Conservation (phyloP, 106 monocot genomes). For the Narthecium ossifragum region DNA sequence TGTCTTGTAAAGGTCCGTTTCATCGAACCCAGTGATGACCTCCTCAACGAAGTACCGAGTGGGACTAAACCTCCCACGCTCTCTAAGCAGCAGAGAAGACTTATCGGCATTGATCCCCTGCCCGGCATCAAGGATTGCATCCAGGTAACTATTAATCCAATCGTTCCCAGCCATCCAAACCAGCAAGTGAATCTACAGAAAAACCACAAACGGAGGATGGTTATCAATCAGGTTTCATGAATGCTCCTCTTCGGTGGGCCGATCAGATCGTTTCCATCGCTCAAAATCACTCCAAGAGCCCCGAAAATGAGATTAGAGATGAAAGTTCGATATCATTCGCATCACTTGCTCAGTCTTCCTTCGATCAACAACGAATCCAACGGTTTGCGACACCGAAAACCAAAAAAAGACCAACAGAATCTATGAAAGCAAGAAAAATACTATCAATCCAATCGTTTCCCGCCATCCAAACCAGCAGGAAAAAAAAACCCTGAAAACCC, state of each 20-base stretch:
- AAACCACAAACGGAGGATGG: background rate
- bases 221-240: no score
- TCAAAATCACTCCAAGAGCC: no score
- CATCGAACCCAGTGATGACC: conserved; percentile 96
- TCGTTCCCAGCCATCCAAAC: conserved; percentile 88
- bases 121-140: conserved; percentile 78
- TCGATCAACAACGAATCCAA: no score
- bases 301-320: no score
- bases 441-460: conserved; percentile 95
- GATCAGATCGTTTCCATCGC: no score
- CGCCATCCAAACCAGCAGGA: conserved; percentile 42
- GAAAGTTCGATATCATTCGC: no score
- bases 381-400: no score
- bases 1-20: conserved; percentile 95
- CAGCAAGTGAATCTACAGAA: background rate
- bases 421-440: conserved; percentile 82
- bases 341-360: no score
- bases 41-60: conserved; percentile 97
- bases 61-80: conserved; percentile 92
- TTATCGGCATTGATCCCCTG: conserved; percentile 44
- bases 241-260: no score
- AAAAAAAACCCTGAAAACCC: no score
- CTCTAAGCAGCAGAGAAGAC: conserved; percentile 73
- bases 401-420: no score
- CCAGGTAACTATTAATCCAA: conserved; percentile 87